These are phyloP conservation scores for Phytophthora hybrid DNA, from an alignment of 352 stramenopile species.

Conservation along the genomic window DNA sequence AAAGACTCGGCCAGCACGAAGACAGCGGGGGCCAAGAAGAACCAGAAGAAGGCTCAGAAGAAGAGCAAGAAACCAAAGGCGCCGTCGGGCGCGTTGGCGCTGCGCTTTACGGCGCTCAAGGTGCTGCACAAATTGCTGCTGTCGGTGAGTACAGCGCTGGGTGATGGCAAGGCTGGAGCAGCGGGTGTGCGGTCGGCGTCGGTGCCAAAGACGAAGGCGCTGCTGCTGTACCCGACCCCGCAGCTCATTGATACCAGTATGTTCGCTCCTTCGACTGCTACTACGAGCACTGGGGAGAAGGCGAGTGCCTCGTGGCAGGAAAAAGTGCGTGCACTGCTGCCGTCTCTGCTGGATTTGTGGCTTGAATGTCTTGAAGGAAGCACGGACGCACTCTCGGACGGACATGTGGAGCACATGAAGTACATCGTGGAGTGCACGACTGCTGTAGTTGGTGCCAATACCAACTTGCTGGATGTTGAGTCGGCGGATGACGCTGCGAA, in stretches of 20 bases:
- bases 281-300: slow-evolving; percentile 28
- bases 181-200: slow-evolving; percentile 18
- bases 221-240: slow-evolving; percentile 64
- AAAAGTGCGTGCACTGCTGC: slow-evolving; percentile 68
- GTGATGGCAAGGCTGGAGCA: background rate
- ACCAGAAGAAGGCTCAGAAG: slow-evolving; percentile 25
- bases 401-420: slow-evolving; percentile 78
- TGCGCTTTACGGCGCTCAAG: slow-evolving; percentile 69
- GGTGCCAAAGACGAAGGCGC: slow-evolving; percentile 43
- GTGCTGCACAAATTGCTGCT: slow-evolving; percentile 74
- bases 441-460: slow-evolving; percentile 65
- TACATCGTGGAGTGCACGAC: slow-evolving; percentile 79
- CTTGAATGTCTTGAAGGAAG: slow-evolving; percentile 73
- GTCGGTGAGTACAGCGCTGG: slow-evolving; percentile 46
- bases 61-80: slow-evolving; percentile 60
- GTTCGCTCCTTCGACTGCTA: slow-evolving; percentile 29
- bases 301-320: slow-evolving; percentile 67
- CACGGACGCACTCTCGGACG: slow-evolving; percentile 61
- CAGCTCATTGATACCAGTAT: slow-evolving; percentile 44
- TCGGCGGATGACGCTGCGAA: slow-evolving; percentile 28
- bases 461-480: slow-evolving; percentile 26
- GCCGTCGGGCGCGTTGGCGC: slow-evolving; percentile 49
- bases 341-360: slow-evolving; percentile 77
- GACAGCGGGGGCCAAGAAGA: slow-evolving; percentile 12
- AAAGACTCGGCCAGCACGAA: slow-evolving; percentile 31